These are phyloP conservation scores for Mycena alexandri DNA, from an alignment of 768 basidiomycete species.

Conservation along the genomic window DNA sequence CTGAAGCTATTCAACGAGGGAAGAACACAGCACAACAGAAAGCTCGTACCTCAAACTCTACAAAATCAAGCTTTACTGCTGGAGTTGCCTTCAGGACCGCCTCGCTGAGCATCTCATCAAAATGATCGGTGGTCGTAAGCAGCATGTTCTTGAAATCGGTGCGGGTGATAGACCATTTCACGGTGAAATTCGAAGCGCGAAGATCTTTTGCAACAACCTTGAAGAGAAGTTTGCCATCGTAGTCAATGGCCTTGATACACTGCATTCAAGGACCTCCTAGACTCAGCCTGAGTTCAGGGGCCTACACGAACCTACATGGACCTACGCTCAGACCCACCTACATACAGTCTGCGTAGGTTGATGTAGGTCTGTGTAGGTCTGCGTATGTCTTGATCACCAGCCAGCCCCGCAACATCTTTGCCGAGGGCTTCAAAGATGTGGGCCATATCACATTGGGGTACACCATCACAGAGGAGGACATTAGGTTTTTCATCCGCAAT, in stretches of 20 bases:
- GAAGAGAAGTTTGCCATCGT: not conserved
- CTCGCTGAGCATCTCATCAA: too few species aligned
- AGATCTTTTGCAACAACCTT: not conserved
- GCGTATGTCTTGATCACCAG: constrained; percentile 6
- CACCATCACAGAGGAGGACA: not conserved
- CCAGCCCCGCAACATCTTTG: not conserved
- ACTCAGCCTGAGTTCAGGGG: too few species aligned
- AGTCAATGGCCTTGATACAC: not conserved
- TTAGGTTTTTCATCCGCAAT: not conserved
- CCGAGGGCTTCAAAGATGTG: not conserved
- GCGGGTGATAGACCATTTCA: not conserved
- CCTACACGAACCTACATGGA: too few species aligned
- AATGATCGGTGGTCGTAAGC: not conserved
- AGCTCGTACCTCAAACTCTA: not conserved
- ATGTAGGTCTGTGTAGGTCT: too few species aligned
- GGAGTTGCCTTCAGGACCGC: not conserved
- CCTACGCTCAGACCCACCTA: too few species aligned
- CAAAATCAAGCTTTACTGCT: not conserved
- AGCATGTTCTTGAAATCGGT: not conserved
- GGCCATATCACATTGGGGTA: not conserved
- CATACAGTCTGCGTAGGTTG: too few species aligned
- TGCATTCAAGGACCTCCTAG: too few species aligned
- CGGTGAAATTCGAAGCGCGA: not conserved
- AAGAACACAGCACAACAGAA: not conserved
- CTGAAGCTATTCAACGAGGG: not conserved